A percentile compares a stretch with the other conserved stretches of the same genome.
These are phyloP conservation scores for Cladorrhinum sp. DNA, from an alignment of 2,329 filamentous ascomycete species.

Conservation along the genomic window DNA sequence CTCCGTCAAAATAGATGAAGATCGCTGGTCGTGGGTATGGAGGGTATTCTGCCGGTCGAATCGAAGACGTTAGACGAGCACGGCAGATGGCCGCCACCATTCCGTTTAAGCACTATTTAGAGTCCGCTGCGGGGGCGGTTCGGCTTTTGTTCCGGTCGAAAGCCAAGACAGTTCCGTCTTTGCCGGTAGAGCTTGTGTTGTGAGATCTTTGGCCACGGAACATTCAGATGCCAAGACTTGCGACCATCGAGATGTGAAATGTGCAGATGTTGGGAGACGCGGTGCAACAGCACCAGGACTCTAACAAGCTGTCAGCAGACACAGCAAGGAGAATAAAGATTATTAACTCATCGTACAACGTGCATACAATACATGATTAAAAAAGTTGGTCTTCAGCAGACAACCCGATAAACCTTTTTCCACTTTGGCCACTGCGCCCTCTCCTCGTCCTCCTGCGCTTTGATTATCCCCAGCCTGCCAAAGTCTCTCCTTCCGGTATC, in stretches of 20 bases:
- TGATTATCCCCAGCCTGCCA: slow-evolving; percentile 25
- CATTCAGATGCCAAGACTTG: neutral
- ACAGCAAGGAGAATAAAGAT: neutral
- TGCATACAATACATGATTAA: neutral
- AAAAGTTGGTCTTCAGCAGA: slow-evolving; percentile 23
- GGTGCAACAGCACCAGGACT: too few species aligned
- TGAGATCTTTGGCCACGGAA: neutral
- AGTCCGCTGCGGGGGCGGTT: neutral
- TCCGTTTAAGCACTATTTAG: neutral
- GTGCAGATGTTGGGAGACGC: too few species aligned
- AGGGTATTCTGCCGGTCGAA: neutral
- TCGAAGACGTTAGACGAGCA: neutral
- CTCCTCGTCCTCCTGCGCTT: slow-evolving; percentile 29
- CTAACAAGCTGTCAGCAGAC: neutral
- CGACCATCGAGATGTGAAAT: too few species aligned
- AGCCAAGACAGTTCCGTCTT: neutral
- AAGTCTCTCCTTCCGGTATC: slow-evolving; percentile 43
- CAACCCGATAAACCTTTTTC: slow-evolving; percentile 29
- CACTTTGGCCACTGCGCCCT: slow-evolving; percentile 28
- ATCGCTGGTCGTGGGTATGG: neutral
- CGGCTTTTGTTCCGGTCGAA: neutral
- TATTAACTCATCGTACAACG: neutral
- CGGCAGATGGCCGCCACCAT: neutral
- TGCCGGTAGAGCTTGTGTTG: neutral
- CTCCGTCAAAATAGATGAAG: neutral